Evolutionary conservation across 495 filamentous ascomycete species (phyloP).

Genomic region (Diplogelasinospora grovesii): DNA sequence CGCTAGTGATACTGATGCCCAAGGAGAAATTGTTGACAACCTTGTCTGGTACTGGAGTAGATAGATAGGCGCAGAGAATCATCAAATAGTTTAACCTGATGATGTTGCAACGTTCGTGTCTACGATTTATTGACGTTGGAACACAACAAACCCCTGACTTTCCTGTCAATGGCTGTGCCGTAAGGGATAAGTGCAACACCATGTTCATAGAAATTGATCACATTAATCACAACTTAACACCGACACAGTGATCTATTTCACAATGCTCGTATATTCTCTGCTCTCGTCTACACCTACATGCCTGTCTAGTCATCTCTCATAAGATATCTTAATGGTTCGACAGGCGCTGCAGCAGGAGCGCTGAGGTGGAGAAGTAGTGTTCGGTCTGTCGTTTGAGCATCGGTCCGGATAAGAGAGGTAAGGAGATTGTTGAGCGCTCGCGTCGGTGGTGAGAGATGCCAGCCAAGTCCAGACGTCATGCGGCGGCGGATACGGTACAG

Average conservation of each 20-base stretch:
- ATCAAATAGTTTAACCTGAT: too few relatives aligned
- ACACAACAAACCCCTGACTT: too few relatives aligned
- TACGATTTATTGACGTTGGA: too few relatives aligned
- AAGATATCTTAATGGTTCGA: conserved; percentile 15
- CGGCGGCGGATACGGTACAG: conserved; percentile 6
- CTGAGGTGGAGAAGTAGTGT: neutral
- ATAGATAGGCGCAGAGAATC: neutral
- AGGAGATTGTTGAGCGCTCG: conserved; percentile 12
- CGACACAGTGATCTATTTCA: too few relatives aligned
- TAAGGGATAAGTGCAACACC: too few relatives aligned
- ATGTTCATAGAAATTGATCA: neutral
- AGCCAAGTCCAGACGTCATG: conserved; percentile 11
- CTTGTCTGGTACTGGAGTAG: conserved; percentile 1
- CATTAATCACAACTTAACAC: neutral
- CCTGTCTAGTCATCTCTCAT: conserved; percentile 14
- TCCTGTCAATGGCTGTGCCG: too few relatives aligned
- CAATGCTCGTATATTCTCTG: conserved; percentile 24
- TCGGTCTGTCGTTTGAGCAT: neutral
- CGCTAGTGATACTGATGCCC: neutral
- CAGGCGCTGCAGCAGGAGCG: neutral
- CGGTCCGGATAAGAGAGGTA: conserved; percentile 8
- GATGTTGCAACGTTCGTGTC: too few relatives aligned
- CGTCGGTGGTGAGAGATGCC: conserved; percentile 10
- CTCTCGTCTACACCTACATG: conserved; percentile 19
- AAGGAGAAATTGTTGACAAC: neutral